Evolutionary conservation across 148 eudicot species (phyloP), one percentile per base, ranked within the genome.

Genomic region (Chenopodium album): DNA sequence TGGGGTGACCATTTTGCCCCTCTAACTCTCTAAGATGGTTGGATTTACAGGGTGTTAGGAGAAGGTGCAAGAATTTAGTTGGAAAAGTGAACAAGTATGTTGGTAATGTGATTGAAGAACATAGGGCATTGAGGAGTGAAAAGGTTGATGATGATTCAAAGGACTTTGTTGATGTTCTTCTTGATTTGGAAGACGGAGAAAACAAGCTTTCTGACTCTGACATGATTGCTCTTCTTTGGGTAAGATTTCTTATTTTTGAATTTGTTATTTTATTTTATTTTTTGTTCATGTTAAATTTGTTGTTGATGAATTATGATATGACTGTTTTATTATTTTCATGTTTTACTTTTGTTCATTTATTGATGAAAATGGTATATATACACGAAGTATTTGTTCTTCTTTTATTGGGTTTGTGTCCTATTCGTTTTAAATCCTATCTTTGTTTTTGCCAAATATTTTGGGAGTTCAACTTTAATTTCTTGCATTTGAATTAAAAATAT

Each of bases 221-320:
- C 46, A 91, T 92, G 95, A 88, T 96, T 79, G 99, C 99, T 52
- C 94, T 93, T 75, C 93, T 96, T 9, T 96, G 99, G 99, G 99
- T 96, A 92, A 16, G 4, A 19, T 60, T 60, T 60, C 9, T 6
- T 12, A 9, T 11, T 11, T 48, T 9, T 60, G 32, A 31, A 2
- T 31, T 31, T 29, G 0, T 29, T 31, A 31, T 31, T 31, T 31
- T 31, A 31, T 1, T 3, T 2, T 13, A 2, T 1, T 17, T 5
- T 0, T 66, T 66, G 28, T 17, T 41, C 9, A 11, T 8, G 12
- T 34, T 34, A 34, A 34, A 34, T 34, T 34, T 34, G 37, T 34
- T 34, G 5, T 34, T 34, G 4, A 5, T 34, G 32, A 31, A 31
- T 34, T 5, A 34, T 34, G 0, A 34, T 54, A 20, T 5, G 5